phyloP scores from a whole-genome alignment of 2,329 filamentous ascomycete genomes.

The Ophiostoma australiae region DNA sequence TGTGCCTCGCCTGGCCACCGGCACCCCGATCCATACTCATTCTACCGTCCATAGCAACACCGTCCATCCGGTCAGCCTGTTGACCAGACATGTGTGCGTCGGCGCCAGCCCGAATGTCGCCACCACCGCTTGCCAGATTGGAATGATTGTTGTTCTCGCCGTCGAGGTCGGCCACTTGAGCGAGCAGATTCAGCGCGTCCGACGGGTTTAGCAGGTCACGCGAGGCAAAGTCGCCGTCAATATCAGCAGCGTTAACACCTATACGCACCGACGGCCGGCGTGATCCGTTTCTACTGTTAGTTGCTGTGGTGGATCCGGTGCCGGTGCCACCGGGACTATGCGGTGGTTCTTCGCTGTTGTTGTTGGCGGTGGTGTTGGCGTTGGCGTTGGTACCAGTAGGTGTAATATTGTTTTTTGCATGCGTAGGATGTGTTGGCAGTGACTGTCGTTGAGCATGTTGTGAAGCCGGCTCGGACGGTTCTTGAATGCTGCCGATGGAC shows the following conservation, averaged over 20 bases:
- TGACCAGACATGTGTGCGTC: neutral
- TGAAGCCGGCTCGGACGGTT: neutral
- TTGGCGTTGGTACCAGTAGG: neutral
- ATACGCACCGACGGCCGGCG: conserved; percentile 17
- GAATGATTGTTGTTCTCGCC: conserved; percentile 15
- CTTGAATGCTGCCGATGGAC: neutral
- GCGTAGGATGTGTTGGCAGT: neutral
- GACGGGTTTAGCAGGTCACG: conserved; percentile 41
- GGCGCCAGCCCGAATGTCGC: neutral
- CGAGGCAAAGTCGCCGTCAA: conserved; percentile 40
- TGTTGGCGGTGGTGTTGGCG: neutral
- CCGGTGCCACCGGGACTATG: conserved; percentile 4
- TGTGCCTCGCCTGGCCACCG: neutral
- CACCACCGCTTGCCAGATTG: neutral
- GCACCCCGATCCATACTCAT: neutral
- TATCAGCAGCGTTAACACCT: conserved; percentile 23
- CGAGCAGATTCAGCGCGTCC: conserved; percentile 40
- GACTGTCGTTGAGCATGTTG: neutral
- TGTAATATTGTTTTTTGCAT: neutral
- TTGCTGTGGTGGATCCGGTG: neutral
- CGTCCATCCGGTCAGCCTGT: neutral
- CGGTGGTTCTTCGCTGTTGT: neutral
- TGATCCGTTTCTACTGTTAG: neutral
- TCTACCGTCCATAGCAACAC: neutral
- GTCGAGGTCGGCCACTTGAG: conserved; percentile 40